Percentiles rank a stretch among this genome's conserved stretches.
phyloP scores from a whole-genome alignment of 345 rosid genomes.

The Psidium friedrichsthalianum region DNA sequence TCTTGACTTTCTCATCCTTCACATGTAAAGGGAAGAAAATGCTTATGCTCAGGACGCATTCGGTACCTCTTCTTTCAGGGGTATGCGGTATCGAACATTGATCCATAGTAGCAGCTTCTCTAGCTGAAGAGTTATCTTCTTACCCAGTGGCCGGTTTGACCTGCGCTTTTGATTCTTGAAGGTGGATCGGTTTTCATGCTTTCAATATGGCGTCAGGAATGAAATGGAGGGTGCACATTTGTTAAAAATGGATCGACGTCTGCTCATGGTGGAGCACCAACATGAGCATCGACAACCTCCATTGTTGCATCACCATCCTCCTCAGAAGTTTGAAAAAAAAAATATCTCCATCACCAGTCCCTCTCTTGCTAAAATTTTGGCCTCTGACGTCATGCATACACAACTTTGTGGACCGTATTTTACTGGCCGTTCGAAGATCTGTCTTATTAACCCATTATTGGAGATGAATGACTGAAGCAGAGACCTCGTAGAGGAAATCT shows the following conservation, averaged over 20 bases:
- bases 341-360: neutral
- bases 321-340: neutral
- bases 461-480: neutral
- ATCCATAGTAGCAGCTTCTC: neutral
- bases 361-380: neutral
- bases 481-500: too few relatives aligned
- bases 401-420: neutral
- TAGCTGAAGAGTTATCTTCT: neutral
- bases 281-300: neutral
- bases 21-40: neutral
- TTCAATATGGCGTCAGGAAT: neutral
- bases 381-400: neutral
- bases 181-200: neutral
- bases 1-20: neutral
- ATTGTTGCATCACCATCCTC: neutral
- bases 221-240: neutral
- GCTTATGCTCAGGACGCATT: neutral
- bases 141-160: neutral
- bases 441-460: neutral
- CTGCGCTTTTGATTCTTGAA: neutral
- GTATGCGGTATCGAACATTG: neutral
- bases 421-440: neutral
- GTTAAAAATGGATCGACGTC: neutral
- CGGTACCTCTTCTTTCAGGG: neutral
- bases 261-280: neutral